Evolutionary conservation across 495 filamentous ascomycete species (phyloP), one percentile per base, ranked within the genome.

Genomic region (Neurospora tetraspora): DNA sequence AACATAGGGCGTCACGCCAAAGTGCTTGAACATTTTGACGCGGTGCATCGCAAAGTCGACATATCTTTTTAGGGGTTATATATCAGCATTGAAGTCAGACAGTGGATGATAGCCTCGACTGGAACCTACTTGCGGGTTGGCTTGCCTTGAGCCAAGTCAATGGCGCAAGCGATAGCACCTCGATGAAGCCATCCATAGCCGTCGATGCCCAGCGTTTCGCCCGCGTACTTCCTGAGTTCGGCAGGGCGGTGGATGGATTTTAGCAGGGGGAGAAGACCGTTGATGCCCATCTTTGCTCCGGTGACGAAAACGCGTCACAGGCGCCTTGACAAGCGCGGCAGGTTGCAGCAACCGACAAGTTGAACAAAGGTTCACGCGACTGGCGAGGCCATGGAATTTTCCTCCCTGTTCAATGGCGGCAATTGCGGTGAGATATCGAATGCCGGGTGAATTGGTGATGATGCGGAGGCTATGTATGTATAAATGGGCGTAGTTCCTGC

Each of bases 151-250:
- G 94, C 96, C 68, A 99, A 86, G 73, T 98, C 96, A 74, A 97
- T 90, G 71, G 95, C 92, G 80, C 96, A 99, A 34, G 94, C 86
- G 69, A 96, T 89, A 34, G 94, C 93, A 39, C 95, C 96, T 74
- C 96, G 92, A 80, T 99, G 96, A 40, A 99, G 89, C 96, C 96
- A 99, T 78, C 94, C 96, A 85, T 99, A 99, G 72, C 92, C 94
- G 81, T 99, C 96, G 18, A 99, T 89, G 4, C 92, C 96, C 53
- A 99, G 87, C 4, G 93, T 97, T 80, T 95, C 91, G 39, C 94
- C 95, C 14, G 88, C 86, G 80, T 92, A 98, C 77, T 94, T 92
- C 79, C 92, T 96, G 70, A 99, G 83, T 72, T 94, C 90, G 71
- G 89, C 91, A 76, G 91, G 92, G 77, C 93, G 93, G 68, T 98